phyloP scores from a whole-genome alignment of 345 rosid species.

The Salix viminalis region DNA sequence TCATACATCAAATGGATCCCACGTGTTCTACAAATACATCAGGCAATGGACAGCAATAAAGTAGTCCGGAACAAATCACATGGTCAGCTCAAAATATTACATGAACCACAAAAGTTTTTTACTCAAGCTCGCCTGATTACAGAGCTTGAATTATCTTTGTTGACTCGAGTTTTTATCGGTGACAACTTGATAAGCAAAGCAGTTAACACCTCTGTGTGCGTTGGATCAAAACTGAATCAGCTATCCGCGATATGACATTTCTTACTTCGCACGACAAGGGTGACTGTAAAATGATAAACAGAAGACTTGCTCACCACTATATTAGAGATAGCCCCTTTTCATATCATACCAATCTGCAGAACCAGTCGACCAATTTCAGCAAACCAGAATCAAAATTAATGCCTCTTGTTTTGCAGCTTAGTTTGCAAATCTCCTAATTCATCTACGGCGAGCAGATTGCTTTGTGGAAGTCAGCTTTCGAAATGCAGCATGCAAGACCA shows the following conservation, averaged over 20 bases:
- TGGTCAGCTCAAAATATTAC: too few species aligned
- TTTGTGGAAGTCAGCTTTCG: slow-evolving; percentile 63
- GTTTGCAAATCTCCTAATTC: neutral
- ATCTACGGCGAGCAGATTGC: slow-evolving; percentile 38
- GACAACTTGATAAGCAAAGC: neutral
- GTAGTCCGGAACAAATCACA: too few species aligned
- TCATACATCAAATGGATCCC: too few species aligned
- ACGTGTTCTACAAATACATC: too few species aligned
- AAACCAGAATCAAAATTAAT: neutral
- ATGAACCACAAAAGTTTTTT: neutral
- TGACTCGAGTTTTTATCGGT: neutral
- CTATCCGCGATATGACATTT: neutral
- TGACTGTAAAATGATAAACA: neutral
- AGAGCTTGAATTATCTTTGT: neutral
- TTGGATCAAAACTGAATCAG: neutral
- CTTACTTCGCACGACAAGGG: neutral
- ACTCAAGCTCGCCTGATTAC: neutral
- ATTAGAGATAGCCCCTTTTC: neutral
- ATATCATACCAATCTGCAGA: neutral
- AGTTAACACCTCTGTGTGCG: neutral
- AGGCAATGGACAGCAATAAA: too few species aligned
- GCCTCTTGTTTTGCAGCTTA: neutral
- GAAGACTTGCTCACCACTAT: neutral
- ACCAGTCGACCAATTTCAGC: neutral
- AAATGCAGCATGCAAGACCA: slow-evolving; percentile 74